Evolutionary conservation across 176 grass and related monocot genomes (phyloP).

Genomic region (Elymus sibiricus): DNA sequence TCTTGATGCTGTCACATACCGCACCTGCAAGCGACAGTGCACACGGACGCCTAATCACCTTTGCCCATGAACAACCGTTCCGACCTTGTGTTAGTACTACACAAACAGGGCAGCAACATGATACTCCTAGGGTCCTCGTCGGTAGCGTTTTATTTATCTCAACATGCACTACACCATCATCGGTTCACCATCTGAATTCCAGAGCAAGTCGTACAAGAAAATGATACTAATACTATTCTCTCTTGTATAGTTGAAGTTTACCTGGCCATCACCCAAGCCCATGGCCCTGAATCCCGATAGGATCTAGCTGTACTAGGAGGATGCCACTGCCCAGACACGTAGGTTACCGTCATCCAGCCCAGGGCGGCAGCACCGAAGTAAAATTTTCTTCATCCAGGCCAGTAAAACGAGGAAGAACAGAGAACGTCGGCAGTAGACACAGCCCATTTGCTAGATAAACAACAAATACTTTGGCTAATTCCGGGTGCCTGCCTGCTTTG

Average conservation of each 20-base stretch:
- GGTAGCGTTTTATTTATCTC: too few species aligned
- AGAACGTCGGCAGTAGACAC: not conserved
- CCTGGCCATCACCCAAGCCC: not conserved
- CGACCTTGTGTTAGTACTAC: too few species aligned
- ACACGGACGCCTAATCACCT: too few species aligned
- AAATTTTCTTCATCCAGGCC: not conserved
- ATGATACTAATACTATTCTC: too few species aligned
- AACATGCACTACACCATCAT: too few species aligned
- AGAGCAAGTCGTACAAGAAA: too few species aligned
- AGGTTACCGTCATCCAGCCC: not conserved
- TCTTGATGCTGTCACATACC: too few species aligned
- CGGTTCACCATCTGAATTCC: too few species aligned
- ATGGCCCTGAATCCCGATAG: not conserved
- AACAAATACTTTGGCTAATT: slow-evolving; percentile 22
- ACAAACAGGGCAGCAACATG: too few species aligned
- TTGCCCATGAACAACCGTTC: too few species aligned
- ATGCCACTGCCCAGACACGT: not conserved
- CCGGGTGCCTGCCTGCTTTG: slow-evolving; percentile 1
- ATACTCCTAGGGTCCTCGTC: too few species aligned
- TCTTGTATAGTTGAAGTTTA: not conserved
- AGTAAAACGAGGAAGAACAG: not conserved
- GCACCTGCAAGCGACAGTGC: too few species aligned
- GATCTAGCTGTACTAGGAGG: not conserved
- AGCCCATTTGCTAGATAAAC: not conserved
- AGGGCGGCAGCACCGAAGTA: not conserved